Evolutionary conservation across 2,329 filamentous ascomycete genomes (phyloP), one percentile per base, ranked within the genome.

Genomic region (Colletotrichum camelliae): DNA sequence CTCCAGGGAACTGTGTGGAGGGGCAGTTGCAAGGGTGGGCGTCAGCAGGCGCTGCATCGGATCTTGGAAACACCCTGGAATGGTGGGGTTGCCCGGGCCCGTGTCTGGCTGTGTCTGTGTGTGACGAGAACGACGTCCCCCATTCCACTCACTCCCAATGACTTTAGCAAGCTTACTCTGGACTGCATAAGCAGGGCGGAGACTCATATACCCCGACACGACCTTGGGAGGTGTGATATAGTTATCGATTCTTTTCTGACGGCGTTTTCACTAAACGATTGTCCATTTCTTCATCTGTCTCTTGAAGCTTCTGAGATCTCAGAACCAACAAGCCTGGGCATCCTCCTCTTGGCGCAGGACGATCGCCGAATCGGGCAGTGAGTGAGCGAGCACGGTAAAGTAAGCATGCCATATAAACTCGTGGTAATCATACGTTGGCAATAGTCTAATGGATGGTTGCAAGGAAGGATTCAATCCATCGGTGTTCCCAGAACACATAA

Each of bases 21-120:
- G 65, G 48, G 57, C 48, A 60, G 29, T 67, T 57, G 31, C 35
- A 21, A 55, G 67, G 55, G 67, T 52, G 57, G 73, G 70, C n/a
- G 70, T 75, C 62, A 73, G 73, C 73, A 67, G 73, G 43, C 64
- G 70, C 62, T 43, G 39, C 58, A 57, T 75, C 73, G 57, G 69
- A 75, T 75, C 73, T 75, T 75, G 73, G 73, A 75, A 75, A 73
- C 70, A 65, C 64, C 57, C 64, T 72, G 73, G 73, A 48, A 68
- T 75, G 70, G 73, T 75, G 70, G 73, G 73, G 73, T 73, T 60
- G 64, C 31, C 64, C 57, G 43, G 43, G 57, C 16, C 73, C 57
- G 64, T 24, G 57, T 48, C 61, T 72, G 61, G n/a, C 12, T 29
- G 57, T 21, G 72, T 43, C 62, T 7, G 57, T n/a, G 31, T 64